phyloP scores from a whole-genome alignment of 129 eudicot species.

The Artemisia argyi region DNA sequence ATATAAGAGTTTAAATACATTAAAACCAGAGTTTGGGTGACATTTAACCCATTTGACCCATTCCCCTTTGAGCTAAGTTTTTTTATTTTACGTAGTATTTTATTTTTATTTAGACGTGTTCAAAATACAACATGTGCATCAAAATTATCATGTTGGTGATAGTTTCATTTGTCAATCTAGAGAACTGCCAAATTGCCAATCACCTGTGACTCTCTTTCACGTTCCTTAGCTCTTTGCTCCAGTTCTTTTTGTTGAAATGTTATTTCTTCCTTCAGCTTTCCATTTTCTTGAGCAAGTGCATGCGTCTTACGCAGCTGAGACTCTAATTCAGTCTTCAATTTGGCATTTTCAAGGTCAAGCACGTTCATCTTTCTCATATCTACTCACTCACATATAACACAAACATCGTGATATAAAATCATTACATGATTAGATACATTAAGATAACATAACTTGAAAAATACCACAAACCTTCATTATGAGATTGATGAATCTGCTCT shows the following conservation, averaged over 20 bases:
- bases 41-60: too few species aligned
- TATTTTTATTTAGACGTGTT: too few species aligned
- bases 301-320: constrained; percentile 41
- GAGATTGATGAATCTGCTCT: constrained; percentile 74
- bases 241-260: constrained; percentile 47
- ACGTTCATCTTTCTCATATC: constrained; percentile 57
- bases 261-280: constrained; percentile 46
- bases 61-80: too few species aligned
- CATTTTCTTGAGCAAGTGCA: constrained; percentile 41
- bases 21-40: too few species aligned
- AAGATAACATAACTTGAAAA: background rate
- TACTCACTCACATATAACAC: background rate
- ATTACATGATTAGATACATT: too few species aligned
- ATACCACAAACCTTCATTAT: constrained; percentile 58
- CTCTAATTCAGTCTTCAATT: constrained; percentile 50
- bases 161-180: too few species aligned
- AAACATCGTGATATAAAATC: too few species aligned
- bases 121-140: constrained; percentile 24
- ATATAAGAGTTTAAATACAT: too few species aligned
- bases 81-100: too few species aligned
- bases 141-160: constrained; percentile 22
- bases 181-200: too few species aligned
- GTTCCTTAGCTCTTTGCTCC: constrained; percentile 38
- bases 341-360: constrained; percentile 44
- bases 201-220: constrained; percentile 30